A percentile compares a stretch with the other conserved stretches of the same genome.
Evolutionary conservation across 139 green algal species (phyloP).

Genomic region (Coccomyxa sp.): DNA sequence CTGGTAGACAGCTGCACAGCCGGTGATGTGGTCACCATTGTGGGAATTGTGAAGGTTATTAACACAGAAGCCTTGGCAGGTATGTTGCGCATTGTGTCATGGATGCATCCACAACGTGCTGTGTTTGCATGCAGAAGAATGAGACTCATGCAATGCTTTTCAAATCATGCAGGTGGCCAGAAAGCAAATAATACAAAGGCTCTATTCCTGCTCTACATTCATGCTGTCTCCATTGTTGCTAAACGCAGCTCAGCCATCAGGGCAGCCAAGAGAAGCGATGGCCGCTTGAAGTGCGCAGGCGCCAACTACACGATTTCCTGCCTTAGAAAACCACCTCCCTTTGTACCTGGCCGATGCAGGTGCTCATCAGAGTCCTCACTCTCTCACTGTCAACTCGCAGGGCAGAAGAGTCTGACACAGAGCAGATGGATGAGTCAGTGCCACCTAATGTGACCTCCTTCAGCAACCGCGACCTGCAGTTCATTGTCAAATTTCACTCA

Average conservation of each 20-base stretch:
- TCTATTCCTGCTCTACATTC: constrained; percentile 89
- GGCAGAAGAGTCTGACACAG: too few relatives aligned
- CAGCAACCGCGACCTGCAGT: constrained; percentile 67
- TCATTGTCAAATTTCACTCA: constrained; percentile 74
- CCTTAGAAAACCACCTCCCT: too few relatives aligned
- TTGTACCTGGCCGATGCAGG: too few relatives aligned
- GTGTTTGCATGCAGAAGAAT: neutral
- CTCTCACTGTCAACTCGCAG: too few relatives aligned
- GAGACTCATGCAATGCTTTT: too few relatives aligned
- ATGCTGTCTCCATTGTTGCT: constrained; percentile 74
- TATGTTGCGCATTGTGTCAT: neutral
- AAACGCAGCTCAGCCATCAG: neutral
- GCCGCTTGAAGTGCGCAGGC: neutral
- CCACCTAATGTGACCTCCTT: neutral
- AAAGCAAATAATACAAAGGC: constrained; percentile 31
- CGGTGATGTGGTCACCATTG: constrained; percentile 76
- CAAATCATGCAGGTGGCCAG: neutral
- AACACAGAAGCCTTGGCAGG: constrained; percentile 19
- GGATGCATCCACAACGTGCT: neutral
- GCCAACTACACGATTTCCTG: too few relatives aligned
- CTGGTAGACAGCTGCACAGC: constrained; percentile 65
- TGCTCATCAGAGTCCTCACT: too few relatives aligned
- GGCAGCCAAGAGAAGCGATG: neutral
- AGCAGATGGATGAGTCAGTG: too few relatives aligned
- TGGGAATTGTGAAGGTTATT: constrained; percentile 72